Conservation (phyloP, 306 rosid genomes). For the Trifolium pratense region DNA sequence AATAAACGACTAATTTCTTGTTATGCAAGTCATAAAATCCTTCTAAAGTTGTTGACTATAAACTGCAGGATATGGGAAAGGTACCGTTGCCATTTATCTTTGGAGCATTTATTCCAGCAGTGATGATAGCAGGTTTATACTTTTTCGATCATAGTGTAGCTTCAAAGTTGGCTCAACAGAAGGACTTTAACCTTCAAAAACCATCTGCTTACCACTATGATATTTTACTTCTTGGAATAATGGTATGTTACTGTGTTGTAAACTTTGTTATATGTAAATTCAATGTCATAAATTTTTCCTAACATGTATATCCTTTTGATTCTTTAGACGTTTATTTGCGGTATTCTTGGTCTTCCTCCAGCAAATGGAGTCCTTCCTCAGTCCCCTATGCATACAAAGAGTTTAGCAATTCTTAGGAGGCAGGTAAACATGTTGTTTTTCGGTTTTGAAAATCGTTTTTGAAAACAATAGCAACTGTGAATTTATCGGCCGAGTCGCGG, state of each 20-base stretch:
- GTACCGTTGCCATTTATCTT: conserved; percentile 63
- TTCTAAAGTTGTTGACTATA: conserved; percentile 36
- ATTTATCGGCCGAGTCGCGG: too few relatives aligned
- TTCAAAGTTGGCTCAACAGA: conserved; percentile 88
- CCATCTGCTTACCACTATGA: conserved; percentile 93
- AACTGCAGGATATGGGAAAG: conserved; percentile 78
- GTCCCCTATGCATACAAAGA: conserved; percentile 96
- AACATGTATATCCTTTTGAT: conserved; percentile 28
- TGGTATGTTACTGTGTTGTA: conserved; percentile 50
- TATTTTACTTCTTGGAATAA: conserved; percentile 69
- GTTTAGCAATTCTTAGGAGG: conserved; percentile 73
- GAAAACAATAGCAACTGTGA: too few relatives aligned
- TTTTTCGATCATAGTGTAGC: conserved; percentile 94
- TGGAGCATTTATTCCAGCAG: conserved; percentile 77
- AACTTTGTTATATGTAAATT: conserved; percentile 7
- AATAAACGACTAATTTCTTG: conserved; percentile 2
- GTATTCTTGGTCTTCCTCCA: conserved; percentile 90
- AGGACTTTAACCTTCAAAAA: conserved; percentile 88
- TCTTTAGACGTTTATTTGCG: conserved; percentile 73
- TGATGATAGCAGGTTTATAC: conserved; percentile 89
- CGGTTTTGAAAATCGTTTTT: too few relatives aligned
- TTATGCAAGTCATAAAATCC: neutral
- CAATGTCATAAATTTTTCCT: neutral
- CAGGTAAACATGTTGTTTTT: too few relatives aligned
- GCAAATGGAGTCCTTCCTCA: conserved; percentile 94